phyloP scores from a whole-genome alignment of 2,329 filamentous ascomycete species.

The Fusarium sublunatum region DNA sequence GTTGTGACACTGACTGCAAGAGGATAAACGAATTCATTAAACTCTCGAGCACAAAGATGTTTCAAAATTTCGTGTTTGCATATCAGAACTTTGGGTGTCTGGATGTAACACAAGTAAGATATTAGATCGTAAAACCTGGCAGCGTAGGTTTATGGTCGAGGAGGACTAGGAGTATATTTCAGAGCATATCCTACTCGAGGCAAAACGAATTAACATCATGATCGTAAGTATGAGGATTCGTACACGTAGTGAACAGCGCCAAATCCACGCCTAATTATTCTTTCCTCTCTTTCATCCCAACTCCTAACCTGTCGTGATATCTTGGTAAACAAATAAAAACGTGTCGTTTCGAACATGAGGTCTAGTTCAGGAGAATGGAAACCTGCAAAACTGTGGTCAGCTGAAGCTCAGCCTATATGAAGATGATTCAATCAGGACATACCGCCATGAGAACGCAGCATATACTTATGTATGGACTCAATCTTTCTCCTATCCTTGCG shows the following conservation, averaged over 20 bases:
- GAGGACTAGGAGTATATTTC: neutral
- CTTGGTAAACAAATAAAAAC: conserved; percentile 30
- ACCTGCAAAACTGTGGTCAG: conserved; percentile 41
- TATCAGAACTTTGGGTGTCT: neutral
- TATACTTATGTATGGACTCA: conserved; percentile 95
- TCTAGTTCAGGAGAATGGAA: conserved; percentile 54
- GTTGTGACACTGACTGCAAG: neutral
- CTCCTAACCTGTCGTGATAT: conserved; percentile 41
- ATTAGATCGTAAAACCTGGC: neutral
- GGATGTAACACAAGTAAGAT: conserved; percentile 27
- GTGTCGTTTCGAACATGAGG: conserved; percentile 30
- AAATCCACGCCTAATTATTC: conserved; percentile 13
- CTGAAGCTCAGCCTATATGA: neutral
- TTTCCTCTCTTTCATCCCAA: conserved; percentile 25
- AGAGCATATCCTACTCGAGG: conserved; percentile 13
- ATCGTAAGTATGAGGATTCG: conserved; percentile 15
- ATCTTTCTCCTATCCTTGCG: conserved; percentile 87
- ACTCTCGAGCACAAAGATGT: conserved; percentile 8
- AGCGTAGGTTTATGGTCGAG: neutral
- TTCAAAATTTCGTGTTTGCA: conserved; percentile 9
- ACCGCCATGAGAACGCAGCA: conserved; percentile 96
- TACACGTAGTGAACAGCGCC: conserved; percentile 24
- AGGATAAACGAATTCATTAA: neutral
- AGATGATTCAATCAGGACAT: conserved; percentile 43
- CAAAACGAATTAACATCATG: conserved; percentile 21